phyloP scores from a whole-genome alignment of 1,284 basidiomycete genomes.

The Bondarzewia mesenterica region DNA sequence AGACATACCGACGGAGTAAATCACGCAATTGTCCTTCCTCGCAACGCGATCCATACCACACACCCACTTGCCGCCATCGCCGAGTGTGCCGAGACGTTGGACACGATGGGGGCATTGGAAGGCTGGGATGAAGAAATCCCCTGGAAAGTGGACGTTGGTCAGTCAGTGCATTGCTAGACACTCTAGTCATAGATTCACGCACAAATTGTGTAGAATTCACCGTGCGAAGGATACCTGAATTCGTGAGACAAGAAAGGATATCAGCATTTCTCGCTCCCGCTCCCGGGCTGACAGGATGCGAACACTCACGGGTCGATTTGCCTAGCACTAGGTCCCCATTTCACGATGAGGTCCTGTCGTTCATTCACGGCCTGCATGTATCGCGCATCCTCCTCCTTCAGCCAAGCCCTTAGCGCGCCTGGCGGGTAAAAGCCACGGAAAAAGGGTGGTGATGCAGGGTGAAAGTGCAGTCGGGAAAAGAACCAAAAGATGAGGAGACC shows the following conservation, averaged over 20 bases:
- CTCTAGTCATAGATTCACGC: not conserved
- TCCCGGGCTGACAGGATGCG: constrained; percentile 55
- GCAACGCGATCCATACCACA: constrained; percentile 51
- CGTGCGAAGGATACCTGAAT: not conserved
- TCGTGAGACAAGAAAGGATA: constrained; percentile 16
- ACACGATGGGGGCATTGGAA: constrained; percentile 60
- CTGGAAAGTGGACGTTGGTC: constrained; percentile 21
- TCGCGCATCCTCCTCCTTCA: not conserved
- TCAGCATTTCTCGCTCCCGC: constrained; percentile 59
- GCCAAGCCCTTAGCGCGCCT: not conserved
- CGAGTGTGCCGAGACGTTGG: constrained; percentile 49
- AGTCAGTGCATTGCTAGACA: too few species aligned
- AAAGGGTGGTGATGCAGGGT: not conserved
- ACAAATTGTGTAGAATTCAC: not conserved
- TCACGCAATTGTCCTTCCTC: constrained; percentile 45
- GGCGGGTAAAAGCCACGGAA: not conserved
- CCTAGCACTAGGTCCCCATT: not conserved
- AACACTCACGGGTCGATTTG: constrained; percentile 22
- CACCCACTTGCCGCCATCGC: constrained; percentile 64
- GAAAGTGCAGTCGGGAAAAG: not conserved
- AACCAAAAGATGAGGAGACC: not conserved
- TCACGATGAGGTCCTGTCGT: not conserved
- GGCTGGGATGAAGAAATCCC: constrained; percentile 60
- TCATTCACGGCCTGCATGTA: not conserved
- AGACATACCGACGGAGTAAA: constrained; percentile 43